A percentile compares a stretch with the other conserved stretches of the same genome.
These are phyloP conservation scores for Coemansia sp. DNA, from an alignment of 192 early-diverging fungal genomes.

Conservation along the genomic window DNA sequence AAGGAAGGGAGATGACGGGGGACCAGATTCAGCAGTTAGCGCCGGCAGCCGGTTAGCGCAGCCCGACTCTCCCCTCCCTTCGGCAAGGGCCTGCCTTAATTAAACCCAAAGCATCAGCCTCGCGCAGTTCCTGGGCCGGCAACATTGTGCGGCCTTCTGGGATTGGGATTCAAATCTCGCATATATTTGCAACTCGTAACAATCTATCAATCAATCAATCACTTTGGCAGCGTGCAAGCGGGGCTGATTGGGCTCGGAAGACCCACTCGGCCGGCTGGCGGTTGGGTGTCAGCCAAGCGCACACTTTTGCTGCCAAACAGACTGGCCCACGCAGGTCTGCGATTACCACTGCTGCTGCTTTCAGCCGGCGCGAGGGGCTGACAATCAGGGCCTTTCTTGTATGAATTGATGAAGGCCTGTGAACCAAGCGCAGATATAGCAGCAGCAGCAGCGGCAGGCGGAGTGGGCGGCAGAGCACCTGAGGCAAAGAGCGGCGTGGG, in stretches of 20 bases:
- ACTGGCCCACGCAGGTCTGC: slow-evolving; percentile 28
- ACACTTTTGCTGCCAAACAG: slow-evolving; percentile 44
- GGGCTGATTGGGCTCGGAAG: slow-evolving; percentile 1
- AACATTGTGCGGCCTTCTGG: not conserved
- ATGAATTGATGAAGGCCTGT: slow-evolving; percentile 37
- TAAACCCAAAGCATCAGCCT: not conserved
- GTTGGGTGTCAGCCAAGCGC: slow-evolving; percentile 3
- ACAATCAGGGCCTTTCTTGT: slow-evolving; percentile 19
- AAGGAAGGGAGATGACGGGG: not conserved
- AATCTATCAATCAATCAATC: not conserved
- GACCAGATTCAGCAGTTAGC: not conserved
- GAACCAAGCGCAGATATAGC: slow-evolving; percentile 30
- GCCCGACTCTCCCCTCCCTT: not conserved
- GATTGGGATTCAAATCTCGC: not conserved
- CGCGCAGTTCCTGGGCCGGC: slow-evolving; percentile 1
- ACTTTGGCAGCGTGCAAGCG: not conserved
- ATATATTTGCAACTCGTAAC: not conserved
- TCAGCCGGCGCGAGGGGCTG: not conserved
- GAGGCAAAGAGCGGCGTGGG: slow-evolving; percentile 23
- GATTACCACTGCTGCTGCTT: too few relatives aligned
- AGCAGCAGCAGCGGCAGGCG: not conserved
- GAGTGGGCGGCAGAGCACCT: slow-evolving; percentile 30
- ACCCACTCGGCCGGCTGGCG: not conserved
- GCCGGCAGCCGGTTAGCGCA: not conserved
- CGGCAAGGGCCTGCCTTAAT: slow-evolving; percentile 4